These are phyloP conservation scores for Nicotiana obtusifolia DNA, from an alignment of 257 asterid species.

Conservation along the genomic window DNA sequence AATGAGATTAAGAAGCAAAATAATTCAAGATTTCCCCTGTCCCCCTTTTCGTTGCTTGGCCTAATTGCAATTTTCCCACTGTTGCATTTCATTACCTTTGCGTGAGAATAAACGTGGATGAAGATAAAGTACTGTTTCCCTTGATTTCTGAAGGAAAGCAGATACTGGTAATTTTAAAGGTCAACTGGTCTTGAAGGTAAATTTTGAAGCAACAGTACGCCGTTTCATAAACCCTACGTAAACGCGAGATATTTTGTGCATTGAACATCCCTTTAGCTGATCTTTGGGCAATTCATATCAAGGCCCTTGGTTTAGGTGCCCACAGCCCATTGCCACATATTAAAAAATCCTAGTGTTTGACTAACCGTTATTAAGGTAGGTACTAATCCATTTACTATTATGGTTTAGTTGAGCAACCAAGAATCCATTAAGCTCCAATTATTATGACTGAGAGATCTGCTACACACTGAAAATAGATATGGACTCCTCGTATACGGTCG, in stretches of 20 bases:
- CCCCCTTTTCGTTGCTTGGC: neutral
- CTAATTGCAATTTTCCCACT: neutral
- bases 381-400: neutral
- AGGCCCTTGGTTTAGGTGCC: no score
- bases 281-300: no score
- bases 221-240: no score
- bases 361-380: neutral
- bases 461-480: slow-evolving; percentile 1
- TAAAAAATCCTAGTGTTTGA: neutral
- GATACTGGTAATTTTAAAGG: no score
- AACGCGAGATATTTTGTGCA: no score
- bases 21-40: neutral
- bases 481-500: no score
- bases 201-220: no score
- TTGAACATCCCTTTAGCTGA: no score
- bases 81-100: neutral
- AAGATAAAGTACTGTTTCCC: neutral
- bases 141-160: no score
- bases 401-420: neutral
- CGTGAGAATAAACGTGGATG: neutral
- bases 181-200: no score
- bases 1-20: neutral
- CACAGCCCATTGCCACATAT: neutral
- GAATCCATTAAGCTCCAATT: neutral
- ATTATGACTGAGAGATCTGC: neutral